Evolutionary conservation across 441 rosid genomes (phyloP), one percentile per base, ranked within the genome.

Genomic region (Pelargonium australe): DNA sequence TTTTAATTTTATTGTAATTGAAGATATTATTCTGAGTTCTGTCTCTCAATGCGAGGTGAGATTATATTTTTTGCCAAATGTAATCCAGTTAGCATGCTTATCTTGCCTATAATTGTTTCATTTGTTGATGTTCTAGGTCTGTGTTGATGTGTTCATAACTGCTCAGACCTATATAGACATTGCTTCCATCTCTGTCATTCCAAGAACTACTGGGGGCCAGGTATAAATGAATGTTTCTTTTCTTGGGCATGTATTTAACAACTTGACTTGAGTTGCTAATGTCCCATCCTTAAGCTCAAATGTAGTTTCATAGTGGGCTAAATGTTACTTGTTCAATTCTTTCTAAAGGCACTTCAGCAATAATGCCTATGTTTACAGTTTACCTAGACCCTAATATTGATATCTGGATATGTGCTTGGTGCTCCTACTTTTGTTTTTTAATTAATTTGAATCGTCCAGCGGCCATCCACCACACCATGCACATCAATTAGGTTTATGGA

Each of bases 161-260:
- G 75, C 90, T 79, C 96, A 93, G 81, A 81, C 84, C 53, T 91
- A 93, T 66, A 84, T 86, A 67, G 98, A 93, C 76, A 85, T 89
- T 76, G 95, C 96, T 62, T 93, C 98, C 65, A 84, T 91, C 64
- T 85, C 95, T 71, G 96, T 84, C 77, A 85, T 93, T 78, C 97
- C 98, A n/a, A 86, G 78, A 80, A 91, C 90, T 53, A 87, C 97
- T 49, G 98, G 98, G 77, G 98, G 98, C 72, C 97, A 91, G 96
- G 96, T 92, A 78, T 66, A 25, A 71, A 28, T 61, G 53, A 66
- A 63, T 65, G 31, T 73, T 68, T 58, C 45, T 10, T 67, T 51
- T 51, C 1, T 69, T 62, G 72, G 28, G 67, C 31, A 31, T 63
- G 65, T 28, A 23, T 13, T 41, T 44, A 25, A 20, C 70, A 65